A percentile compares a stretch with the other conserved stretches of the same genome.
phyloP scores from a whole-genome alignment of 768 basidiomycete species.

The Suillus lakei region DNA sequence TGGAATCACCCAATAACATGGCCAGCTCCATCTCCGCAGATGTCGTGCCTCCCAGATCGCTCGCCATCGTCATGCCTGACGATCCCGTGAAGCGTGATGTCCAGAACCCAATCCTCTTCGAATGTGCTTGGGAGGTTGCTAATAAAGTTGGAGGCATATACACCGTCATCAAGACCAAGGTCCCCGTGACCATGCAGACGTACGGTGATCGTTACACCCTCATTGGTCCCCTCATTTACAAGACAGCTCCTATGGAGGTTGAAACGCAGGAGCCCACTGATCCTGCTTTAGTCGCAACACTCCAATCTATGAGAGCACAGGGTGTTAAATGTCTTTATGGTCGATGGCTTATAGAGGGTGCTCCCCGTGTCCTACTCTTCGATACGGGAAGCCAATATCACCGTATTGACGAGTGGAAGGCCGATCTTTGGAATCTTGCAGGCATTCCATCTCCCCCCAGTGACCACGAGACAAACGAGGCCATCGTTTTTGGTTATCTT shows the following conservation, averaged over 20 bases:
- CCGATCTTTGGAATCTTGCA: conserved; percentile 97
- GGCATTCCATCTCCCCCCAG: conserved; percentile 97
- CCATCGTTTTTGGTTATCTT: conserved; percentile 96
- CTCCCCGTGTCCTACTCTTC: conserved; percentile 92
- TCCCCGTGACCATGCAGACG: conserved; percentile 96
- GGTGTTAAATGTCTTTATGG: conserved; percentile 97
- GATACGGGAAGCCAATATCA: conserved; percentile 90
- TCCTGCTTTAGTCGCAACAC: conserved; percentile 71
- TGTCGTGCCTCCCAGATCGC: conserved; percentile 8
- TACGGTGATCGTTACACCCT: conserved; percentile 95
- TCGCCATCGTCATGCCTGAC: conserved; percentile 20
- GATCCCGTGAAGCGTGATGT: conserved; percentile 64
- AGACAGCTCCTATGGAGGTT: conserved; percentile 98
- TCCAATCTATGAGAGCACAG: conserved; percentile 83
- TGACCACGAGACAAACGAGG: conserved; percentile 98
- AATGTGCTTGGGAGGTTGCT: conserved; percentile 97
- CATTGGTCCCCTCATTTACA: conserved; percentile 98
- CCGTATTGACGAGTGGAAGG: conserved; percentile 97
- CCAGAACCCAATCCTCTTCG: conserved; percentile 83
- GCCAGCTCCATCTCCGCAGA: conserved; percentile 8
- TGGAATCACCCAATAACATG: conserved; percentile 1
- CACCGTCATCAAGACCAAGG: conserved; percentile 99
- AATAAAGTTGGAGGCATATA: conserved; percentile 99
- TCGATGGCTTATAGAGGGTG: conserved; percentile 97
- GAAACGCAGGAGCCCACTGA: conserved; percentile 90